phyloP scores from a whole-genome alignment of 495 filamentous ascomycete genomes.

The Podospora tetraspora region DNA sequence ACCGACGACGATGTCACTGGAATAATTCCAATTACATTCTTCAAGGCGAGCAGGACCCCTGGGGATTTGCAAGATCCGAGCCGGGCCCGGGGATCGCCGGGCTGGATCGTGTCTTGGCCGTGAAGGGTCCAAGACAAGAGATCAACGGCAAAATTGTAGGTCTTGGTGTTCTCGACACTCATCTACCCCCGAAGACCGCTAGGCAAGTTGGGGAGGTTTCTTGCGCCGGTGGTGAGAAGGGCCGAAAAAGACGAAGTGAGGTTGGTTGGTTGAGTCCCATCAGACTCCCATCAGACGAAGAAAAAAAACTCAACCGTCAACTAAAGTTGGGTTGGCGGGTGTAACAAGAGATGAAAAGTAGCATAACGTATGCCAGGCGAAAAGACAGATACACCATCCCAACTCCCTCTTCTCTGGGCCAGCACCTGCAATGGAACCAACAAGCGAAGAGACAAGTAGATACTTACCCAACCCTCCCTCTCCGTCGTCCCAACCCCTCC shows the following conservation, averaged over 20 bases:
- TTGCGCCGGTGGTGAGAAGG: background rate
- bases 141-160: background rate
- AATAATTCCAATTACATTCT: background rate
- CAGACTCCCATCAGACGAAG: too few relatives aligned
- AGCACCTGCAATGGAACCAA: too few relatives aligned
- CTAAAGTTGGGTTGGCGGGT: background rate
- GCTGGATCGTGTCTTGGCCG: background rate
- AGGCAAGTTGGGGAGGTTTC: background rate
- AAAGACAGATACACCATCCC: background rate
- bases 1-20: background rate
- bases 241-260: conserved; percentile 7
- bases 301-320: background rate
- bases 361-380: too few relatives aligned
- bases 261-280: background rate
- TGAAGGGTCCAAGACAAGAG: background rate
- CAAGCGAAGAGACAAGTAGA: too few relatives aligned
- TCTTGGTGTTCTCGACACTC: background rate
- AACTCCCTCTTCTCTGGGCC: background rate
- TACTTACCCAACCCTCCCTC: background rate
- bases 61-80: conserved; percentile 5
- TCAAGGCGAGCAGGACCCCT: background rate
- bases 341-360: background rate
- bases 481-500: background rate
- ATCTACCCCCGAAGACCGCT: background rate
- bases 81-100: conserved; percentile 9